Evolutionary conservation across 306 rosid genomes (phyloP).

Genomic region (Oxytropis ochrocephala): DNA sequence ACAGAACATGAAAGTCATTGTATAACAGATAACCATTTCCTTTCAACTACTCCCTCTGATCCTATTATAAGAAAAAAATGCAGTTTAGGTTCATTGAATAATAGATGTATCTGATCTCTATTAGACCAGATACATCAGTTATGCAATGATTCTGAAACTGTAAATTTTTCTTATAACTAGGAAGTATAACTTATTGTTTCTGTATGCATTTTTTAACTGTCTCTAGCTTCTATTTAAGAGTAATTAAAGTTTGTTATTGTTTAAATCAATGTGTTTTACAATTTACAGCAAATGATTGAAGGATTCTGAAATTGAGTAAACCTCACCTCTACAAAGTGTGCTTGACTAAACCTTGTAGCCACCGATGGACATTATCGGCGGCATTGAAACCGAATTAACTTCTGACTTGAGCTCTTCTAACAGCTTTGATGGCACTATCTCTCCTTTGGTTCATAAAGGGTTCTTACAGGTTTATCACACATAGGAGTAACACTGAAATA

Average conservation of each 20-base stretch:
- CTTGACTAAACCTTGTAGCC: constrained; percentile 1
- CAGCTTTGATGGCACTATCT: constrained; percentile 2
- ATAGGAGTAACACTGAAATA: constrained; percentile 22
- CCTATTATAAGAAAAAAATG: too few relatives aligned
- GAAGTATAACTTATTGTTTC: background rate
- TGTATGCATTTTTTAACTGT: background rate
- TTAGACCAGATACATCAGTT: too few relatives aligned
- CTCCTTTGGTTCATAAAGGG: constrained; percentile 17
- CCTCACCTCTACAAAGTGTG: background rate
- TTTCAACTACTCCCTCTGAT: too few relatives aligned
- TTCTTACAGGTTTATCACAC: constrained; percentile 9
- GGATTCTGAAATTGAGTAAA: constrained; percentile 5
- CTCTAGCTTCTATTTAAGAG: background rate
- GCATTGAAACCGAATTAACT: constrained; percentile 10
- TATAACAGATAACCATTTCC: background rate
- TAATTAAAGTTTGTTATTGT: background rate
- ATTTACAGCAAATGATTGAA: constrained; percentile 37
- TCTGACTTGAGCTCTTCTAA: constrained; percentile 13
- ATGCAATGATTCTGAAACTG: too few relatives aligned
- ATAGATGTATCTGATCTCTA: too few relatives aligned
- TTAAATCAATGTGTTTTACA: constrained; percentile 29
- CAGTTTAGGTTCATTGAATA: too few relatives aligned
- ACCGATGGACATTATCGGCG: constrained; percentile 1
- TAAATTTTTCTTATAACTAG: too few relatives aligned
- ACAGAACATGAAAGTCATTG: background rate